Percentiles rank a stretch among this genome's conserved stretches.
Evolutionary conservation across 2,329 filamentous ascomycete species (phyloP).

Genomic region (Fusarium sp.): DNA sequence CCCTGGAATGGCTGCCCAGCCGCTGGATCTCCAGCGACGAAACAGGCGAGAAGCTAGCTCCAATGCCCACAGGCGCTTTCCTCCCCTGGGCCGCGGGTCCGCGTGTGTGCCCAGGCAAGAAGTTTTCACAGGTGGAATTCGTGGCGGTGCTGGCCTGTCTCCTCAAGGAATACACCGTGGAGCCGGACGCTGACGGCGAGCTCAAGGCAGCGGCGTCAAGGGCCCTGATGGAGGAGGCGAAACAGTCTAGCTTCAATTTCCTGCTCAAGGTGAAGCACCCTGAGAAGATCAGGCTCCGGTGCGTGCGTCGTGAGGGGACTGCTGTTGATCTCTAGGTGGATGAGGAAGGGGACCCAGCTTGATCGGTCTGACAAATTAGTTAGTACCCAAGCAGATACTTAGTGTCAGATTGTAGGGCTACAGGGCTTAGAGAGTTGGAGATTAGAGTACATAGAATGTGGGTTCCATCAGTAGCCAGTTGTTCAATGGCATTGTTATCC

Average conservation of each 20-base stretch:
- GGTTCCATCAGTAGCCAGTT: background rate
- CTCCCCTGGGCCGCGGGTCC: conserved; percentile 37
- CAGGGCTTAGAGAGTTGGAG: background rate
- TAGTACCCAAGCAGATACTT: background rate
- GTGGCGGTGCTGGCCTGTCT: conserved; percentile 40
- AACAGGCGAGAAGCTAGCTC: conserved; percentile 26
- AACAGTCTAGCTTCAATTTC: conserved; percentile 44
- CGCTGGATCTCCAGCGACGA: conserved; percentile 38
- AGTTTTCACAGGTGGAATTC: conserved; percentile 46
- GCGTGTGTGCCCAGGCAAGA: conserved; percentile 40
- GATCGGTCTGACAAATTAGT: background rate
- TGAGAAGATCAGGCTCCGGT: conserved; percentile 38
- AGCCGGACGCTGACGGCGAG: conserved; percentile 30
- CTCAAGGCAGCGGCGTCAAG: conserved; percentile 27
- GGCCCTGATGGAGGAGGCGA: conserved; percentile 40
- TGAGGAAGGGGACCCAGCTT: background rate
- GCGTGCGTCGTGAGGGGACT: conserved; percentile 22
- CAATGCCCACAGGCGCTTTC: conserved; percentile 28
- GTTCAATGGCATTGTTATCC: conserved; percentile 1
- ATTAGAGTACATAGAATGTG: background rate
- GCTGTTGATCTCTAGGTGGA: background rate
- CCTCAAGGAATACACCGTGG: conserved; percentile 33
- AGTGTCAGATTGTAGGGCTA: conserved; percentile 2
- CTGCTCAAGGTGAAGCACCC: conserved; percentile 43
- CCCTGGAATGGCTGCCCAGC: conserved; percentile 37